A percentile compares a stretch with the other conserved stretches of the same genome.
These are phyloP conservation scores for Teunomyces lycoperdinae DNA, from an alignment of 805 yeast species.

Conservation along the genomic window DNA sequence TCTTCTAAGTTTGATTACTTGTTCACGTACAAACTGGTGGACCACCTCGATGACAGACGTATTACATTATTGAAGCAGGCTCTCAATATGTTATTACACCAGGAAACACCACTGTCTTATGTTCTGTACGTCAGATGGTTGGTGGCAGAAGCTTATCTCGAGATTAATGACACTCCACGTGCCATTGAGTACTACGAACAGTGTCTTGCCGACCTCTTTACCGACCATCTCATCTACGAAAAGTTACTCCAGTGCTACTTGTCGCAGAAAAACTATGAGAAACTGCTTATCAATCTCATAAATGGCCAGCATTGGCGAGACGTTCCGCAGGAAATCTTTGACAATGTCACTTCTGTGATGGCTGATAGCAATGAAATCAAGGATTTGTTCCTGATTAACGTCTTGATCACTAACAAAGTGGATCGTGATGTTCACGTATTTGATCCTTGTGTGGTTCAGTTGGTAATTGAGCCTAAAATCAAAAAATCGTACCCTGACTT, in stretches of 20 bases:
- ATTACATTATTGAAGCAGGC: constrained; percentile 6
- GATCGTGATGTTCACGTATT: constrained; percentile 4
- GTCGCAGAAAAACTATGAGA: constrained; percentile 21
- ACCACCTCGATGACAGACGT: constrained; percentile 4
- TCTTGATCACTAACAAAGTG: constrained; percentile 10
- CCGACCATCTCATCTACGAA: constrained; percentile 26
- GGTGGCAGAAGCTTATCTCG: constrained; percentile 48
- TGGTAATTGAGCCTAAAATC: background rate
- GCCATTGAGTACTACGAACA: constrained; percentile 21
- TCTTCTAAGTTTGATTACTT: constrained; percentile 5
- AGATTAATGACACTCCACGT: background rate
- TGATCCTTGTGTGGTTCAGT: constrained; percentile 8
- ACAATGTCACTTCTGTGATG: background rate
- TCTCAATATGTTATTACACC: background rate
- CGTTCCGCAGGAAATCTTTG: background rate
- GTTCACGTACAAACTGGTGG: constrained; percentile 3
- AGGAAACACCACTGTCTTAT: constrained; percentile 1
- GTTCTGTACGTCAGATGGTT: constrained; percentile 41
- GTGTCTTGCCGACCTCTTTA: constrained; percentile 5
- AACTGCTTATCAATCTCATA: constrained; percentile 6
- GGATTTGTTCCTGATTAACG: constrained; percentile 14
- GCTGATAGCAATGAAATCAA: background rate
- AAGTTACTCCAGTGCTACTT: constrained; percentile 39
- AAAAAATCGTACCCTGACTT: background rate
- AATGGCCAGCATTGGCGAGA: constrained; percentile 5